phyloP scores from a whole-genome alignment of 345 rosid species.

The Rhizophora mangle region DNA sequence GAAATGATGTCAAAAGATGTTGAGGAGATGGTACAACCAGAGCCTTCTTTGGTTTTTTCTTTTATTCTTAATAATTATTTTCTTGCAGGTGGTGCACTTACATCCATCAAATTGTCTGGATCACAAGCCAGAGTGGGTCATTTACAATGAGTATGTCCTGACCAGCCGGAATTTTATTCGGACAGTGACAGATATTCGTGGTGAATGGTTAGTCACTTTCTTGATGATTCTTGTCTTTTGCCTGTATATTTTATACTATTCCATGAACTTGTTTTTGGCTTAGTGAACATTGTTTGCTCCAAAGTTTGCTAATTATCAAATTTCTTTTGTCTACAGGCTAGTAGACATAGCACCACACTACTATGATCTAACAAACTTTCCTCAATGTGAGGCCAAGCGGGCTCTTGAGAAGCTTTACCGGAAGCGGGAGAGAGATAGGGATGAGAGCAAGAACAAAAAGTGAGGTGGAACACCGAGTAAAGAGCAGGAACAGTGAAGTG shows the following conservation, averaged over 20 bases:
- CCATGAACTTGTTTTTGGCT: too few species aligned
- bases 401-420: conserved; percentile 75
- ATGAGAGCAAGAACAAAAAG: conserved; percentile 54
- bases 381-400: conserved; percentile 82
- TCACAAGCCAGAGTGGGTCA: conserved; percentile 15
- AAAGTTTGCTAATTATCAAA: neutral
- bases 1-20: too few species aligned
- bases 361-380: conserved; percentile 73
- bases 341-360: conserved; percentile 82
- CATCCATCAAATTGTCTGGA: conserved; percentile 9
- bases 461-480: conserved; percentile 14
- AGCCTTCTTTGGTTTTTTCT: neutral
- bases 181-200: conserved; percentile 85
- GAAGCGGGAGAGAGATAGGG: conserved; percentile 74
- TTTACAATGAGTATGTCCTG: conserved; percentile 11
- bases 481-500: neutral
- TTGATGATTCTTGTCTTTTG: neutral
- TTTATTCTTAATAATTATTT: neutral
- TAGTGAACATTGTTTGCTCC: too few species aligned
- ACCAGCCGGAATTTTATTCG: conserved; percentile 78
- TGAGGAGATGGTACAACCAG: neutral
- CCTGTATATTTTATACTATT: neutral
- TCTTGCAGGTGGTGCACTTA: conserved; percentile 4
- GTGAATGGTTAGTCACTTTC: conserved; percentile 71
- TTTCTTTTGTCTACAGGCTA: conserved; percentile 48